Base-by-base conservation (phyloP, 306 rosid species). In the Senna siamea region DNA sequence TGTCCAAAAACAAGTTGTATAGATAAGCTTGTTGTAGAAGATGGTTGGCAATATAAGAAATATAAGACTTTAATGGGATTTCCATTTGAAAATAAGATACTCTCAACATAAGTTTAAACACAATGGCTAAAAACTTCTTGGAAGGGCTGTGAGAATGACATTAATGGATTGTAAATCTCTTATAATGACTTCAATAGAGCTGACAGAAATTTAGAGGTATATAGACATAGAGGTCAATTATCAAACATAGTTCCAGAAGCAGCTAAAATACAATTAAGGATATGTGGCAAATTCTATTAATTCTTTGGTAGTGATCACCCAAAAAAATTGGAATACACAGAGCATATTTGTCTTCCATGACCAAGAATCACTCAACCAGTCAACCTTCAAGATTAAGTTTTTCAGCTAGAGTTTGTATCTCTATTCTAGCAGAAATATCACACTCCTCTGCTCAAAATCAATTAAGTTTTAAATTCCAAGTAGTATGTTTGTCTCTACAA, bases 241-340 rank as follows among this genome's bases (percentile, higher is more conserved):
- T 26, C 19, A 30, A 22, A 23, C 17, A 57, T 43, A 15, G 40
- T 5, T 26, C 30, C 46, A 11, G 48, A 62, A 74, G 54, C 11
- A 61, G 57, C 50, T 62, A 52, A 38, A 19, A 19, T 19, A 20
- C 19, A 34, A 50, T 37, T 60, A 61, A 77, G 40, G 56, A 60
- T 18, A 70, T 28, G 47, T 4, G 17, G 43, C 76, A 38, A 77
- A 38, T 60, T 77, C 23, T 19, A 30, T 37, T 48, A 51, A 23
- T 26, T 69, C n/a, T 69, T 5, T 47, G 46, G 35, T 22, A 10
- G 55, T 47, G 14, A 6, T 69, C 35, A 37, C 48, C 61, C 63
- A 48, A 62, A 51, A 13, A 40, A 70, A 14, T 8, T 67, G 34
- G 43, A 17, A 44, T 32, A 56, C 9, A 48, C 69, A 54, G 18